These are phyloP conservation scores for Capniomyces stellatus DNA, from an alignment of 371 early-diverging fungal genomes.

Conservation along the genomic window DNA sequence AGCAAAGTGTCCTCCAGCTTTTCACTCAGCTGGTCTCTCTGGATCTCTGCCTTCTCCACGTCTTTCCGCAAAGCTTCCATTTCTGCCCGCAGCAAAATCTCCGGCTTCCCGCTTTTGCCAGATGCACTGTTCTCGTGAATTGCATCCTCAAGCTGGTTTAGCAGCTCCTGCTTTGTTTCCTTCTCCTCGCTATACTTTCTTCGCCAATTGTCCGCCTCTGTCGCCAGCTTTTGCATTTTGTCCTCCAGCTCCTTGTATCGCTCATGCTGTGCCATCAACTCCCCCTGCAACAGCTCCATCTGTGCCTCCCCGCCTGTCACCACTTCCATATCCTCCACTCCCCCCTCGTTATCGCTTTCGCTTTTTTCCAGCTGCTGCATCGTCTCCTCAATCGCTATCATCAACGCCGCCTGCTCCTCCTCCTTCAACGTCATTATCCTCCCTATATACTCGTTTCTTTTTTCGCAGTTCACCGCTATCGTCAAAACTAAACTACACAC, in stretches of 20 bases:
- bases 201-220: not conserved
- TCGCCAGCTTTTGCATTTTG: slow-evolving; percentile 13
- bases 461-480: slow-evolving; percentile 62
- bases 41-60: slow-evolving; percentile 62
- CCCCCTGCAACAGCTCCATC: not conserved
- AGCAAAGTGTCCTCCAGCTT: slow-evolving; percentile 34
- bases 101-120: slow-evolving; percentile 58
- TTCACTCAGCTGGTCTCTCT: slow-evolving; percentile 51
- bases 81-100: slow-evolving; percentile 68
- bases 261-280: slow-evolving; percentile 9
- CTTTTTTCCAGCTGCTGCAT: slow-evolving; percentile 20
- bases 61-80: slow-evolving; percentile 70
- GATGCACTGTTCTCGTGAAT: slow-evolving; percentile 18
- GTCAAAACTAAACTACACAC: slow-evolving; percentile 62
- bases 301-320: not conserved
- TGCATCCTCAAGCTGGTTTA: slow-evolving; percentile 1
- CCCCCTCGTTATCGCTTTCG: slow-evolving; percentile 15
- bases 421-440: slow-evolving; percentile 56
- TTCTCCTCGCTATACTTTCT: slow-evolving; percentile 28
- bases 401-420: slow-evolving; percentile 56
- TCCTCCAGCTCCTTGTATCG: slow-evolving; percentile 4
- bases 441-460: slow-evolving; percentile 56
- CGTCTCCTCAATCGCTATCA: slow-evolving; percentile 59
- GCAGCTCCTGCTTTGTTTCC: slow-evolving; percentile 40
- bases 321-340: slow-evolving; percentile 11